Evolutionary conservation across 2,329 filamentous ascomycete species (phyloP).

Genomic region (Epichloe baconii): DNA sequence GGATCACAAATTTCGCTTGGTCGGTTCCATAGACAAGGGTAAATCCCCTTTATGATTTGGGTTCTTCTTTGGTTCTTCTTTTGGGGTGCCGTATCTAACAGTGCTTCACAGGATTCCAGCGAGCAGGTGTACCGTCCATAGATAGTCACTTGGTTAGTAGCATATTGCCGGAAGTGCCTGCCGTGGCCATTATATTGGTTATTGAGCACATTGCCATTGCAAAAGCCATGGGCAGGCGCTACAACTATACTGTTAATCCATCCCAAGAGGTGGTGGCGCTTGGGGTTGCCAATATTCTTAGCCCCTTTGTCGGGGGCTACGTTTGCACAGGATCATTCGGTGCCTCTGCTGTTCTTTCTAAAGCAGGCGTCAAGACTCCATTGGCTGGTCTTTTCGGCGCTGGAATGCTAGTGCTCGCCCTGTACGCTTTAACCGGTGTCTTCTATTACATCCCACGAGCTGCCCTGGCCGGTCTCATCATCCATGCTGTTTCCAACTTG

Average conservation of each 20-base stretch:
- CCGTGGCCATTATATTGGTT: constrained; percentile 61
- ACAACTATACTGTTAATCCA: constrained; percentile 67
- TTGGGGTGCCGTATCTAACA: constrained; percentile 7
- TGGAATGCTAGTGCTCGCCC: constrained; percentile 59
- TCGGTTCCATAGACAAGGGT: constrained; percentile 53
- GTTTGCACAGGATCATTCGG: constrained; percentile 35
- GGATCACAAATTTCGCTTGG: constrained; percentile 44
- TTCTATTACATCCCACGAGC: constrained; percentile 73
- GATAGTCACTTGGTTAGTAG: constrained; percentile 40
- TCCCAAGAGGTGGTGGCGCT: constrained; percentile 72
- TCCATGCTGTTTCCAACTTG: constrained; percentile 69
- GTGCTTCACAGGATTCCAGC: constrained; percentile 41
- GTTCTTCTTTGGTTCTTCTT: not conserved
- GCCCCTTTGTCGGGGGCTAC: constrained; percentile 55
- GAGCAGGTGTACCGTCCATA: constrained; percentile 46
- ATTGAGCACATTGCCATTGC: constrained; percentile 78
- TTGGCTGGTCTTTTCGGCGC: constrained; percentile 70
- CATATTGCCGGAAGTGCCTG: constrained; percentile 52
- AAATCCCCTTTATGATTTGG: not conserved
- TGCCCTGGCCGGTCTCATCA: constrained; percentile 62
- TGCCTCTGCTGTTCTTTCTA: constrained; percentile 72
- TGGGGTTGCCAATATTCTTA: constrained; percentile 61
- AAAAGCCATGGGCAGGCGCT: constrained; percentile 68
- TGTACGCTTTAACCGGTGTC: constrained; percentile 63
- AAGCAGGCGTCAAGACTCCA: constrained; percentile 69